Evolutionary conservation across 106 monocot species (phyloP).

Genomic region (Acorus calamus): DNA sequence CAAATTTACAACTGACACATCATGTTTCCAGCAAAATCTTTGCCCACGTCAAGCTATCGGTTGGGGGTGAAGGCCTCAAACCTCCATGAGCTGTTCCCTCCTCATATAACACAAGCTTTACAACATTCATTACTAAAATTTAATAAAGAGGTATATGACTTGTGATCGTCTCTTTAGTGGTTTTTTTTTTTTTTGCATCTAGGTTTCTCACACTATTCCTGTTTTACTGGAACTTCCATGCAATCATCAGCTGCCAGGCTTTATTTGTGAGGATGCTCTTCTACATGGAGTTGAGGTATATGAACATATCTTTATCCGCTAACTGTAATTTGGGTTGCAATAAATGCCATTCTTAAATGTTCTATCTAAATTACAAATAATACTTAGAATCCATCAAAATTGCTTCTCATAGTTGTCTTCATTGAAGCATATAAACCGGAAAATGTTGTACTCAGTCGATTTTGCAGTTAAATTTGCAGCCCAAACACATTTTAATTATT

Average conservation of each 20-base stretch:
- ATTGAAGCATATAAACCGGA: too few relatives aligned
- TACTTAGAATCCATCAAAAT: too few relatives aligned
- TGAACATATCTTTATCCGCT: background rate
- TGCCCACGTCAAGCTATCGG: constrained; percentile 88
- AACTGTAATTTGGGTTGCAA: background rate
- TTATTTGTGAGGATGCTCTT: constrained; percentile 73
- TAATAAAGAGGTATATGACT: constrained; percentile 59
- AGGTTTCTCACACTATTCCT: background rate
- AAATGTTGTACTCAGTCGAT: too few relatives aligned
- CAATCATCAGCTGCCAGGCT: constrained; percentile 72
- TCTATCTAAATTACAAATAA: too few relatives aligned
- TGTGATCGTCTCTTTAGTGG: background rate
- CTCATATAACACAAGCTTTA: constrained; percentile 64
- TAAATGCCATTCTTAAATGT: too few relatives aligned
- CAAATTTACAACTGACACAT: constrained; percentile 1
- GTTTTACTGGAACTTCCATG: background rate
- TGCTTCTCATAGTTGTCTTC: too few relatives aligned
- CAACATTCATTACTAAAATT: constrained; percentile 62
- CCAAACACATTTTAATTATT: too few relatives aligned
- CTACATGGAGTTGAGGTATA: constrained; percentile 99
- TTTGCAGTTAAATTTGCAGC: too few relatives aligned
- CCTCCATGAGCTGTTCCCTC: constrained; percentile 74
- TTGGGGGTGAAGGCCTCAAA: constrained; percentile 69
- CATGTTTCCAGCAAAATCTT: constrained; percentile 43
- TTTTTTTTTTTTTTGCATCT: background rate